Conservation (phyloP, 805 yeast genomes). For the Hanseniaspora jakobsenii region DNA sequence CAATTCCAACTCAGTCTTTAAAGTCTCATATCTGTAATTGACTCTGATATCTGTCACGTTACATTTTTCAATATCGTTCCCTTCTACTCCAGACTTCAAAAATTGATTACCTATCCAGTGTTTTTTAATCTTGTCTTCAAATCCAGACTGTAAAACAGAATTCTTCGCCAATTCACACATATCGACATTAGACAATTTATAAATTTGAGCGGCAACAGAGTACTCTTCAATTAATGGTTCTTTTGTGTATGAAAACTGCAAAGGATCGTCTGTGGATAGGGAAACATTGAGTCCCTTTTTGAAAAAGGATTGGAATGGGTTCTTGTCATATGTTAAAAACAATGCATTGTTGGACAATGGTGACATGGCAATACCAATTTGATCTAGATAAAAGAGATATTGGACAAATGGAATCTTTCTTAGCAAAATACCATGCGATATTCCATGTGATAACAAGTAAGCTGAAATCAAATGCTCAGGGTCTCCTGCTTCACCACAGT, state of each 20-base stretch:
- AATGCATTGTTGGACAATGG: slow-evolving; percentile 94
- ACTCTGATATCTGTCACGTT: slow-evolving; percentile 87
- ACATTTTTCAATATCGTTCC: slow-evolving; percentile 84
- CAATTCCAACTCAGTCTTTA: slow-evolving; percentile 56
- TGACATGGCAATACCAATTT: slow-evolving; percentile 96
- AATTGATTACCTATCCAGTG: slow-evolving; percentile 83
- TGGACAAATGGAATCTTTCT: slow-evolving; percentile 93
- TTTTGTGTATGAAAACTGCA: slow-evolving; percentile 91
- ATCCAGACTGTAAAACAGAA: slow-evolving; percentile 88
- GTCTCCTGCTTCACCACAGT: slow-evolving; percentile 99
- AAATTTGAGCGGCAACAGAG: slow-evolving; percentile 96
- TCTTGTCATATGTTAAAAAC: slow-evolving; percentile 89
- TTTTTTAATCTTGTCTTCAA: slow-evolving; percentile 70
- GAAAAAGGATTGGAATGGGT: slow-evolving; percentile 86
- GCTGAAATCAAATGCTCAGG: slow-evolving; percentile 93
- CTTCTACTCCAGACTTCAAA: slow-evolving; percentile 49
- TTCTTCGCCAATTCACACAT: slow-evolving; percentile 94
- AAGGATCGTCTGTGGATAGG: slow-evolving; percentile 91
- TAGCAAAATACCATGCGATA: slow-evolving; percentile 86
- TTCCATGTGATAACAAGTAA: slow-evolving; percentile 78
- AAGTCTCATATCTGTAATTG: slow-evolving; percentile 72
- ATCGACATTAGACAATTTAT: slow-evolving; percentile 85
- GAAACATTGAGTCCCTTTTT: slow-evolving; percentile 90
- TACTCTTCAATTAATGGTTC: slow-evolving; percentile 97
- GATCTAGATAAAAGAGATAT: slow-evolving; percentile 83